phyloP scores from a whole-genome alignment of 768 basidiomycete genomes.

The Russula brevipes region DNA sequence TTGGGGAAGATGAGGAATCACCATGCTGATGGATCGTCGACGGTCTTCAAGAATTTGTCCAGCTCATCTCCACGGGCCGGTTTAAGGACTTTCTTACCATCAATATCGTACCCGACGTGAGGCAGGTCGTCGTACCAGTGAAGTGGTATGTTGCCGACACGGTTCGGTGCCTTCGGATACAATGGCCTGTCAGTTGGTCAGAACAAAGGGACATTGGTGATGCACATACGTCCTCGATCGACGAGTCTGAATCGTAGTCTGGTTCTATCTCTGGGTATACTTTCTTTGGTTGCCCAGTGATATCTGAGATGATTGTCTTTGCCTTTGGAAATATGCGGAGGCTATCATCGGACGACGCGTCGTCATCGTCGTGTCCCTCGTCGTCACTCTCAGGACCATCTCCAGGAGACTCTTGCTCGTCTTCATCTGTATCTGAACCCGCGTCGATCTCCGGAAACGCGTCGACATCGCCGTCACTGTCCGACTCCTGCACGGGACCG shows the following conservation, averaged over 20 bases:
- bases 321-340: slow-evolving; percentile 56
- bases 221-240: slow-evolving; percentile 77
- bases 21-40: slow-evolving; percentile 91
- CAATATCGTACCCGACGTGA: slow-evolving; percentile 95
- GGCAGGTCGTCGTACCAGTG: slow-evolving; percentile 99
- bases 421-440: slow-evolving; percentile 41
- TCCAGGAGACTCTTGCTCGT: slow-evolving; percentile 52
- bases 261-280: slow-evolving; percentile 88
- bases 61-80: slow-evolving; percentile 95
- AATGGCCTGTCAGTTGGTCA: slow-evolving; percentile 18
- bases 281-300: slow-evolving; percentile 79
- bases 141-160: slow-evolving; percentile 90
- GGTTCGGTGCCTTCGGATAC: slow-evolving; percentile 72
- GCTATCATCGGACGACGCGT: slow-evolving; percentile 39
- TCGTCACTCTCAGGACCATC: slow-evolving; percentile 36
- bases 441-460: slow-evolving; percentile 57
- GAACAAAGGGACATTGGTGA: slow-evolving; percentile 6
- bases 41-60: slow-evolving; percentile 91
- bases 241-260: slow-evolving; percentile 87
- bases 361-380: slow-evolving; percentile 34
- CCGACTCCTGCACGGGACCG: slow-evolving; percentile 36
- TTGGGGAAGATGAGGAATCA: slow-evolving; percentile 32
- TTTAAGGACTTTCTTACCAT: slow-evolving; percentile 89
- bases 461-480: slow-evolving; percentile 58
- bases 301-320: slow-evolving; percentile 66